phyloP scores from a whole-genome alignment of 768 basidiomycete species.

The Hygrocybe punicea region DNA sequence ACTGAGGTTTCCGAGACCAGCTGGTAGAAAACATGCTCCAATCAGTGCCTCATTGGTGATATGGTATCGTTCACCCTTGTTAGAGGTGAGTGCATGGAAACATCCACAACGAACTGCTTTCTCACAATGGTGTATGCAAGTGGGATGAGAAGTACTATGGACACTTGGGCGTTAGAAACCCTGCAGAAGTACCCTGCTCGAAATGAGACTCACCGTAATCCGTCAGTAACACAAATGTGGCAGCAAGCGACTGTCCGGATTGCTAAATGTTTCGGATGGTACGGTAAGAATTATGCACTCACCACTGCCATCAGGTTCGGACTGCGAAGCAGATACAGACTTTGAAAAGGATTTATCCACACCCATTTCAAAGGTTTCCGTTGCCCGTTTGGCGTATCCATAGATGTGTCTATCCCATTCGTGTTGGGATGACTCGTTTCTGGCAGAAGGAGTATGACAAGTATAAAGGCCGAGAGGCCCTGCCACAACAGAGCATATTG shows the following conservation, averaged over 20 bases:
- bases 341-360: slow-evolving; percentile 57
- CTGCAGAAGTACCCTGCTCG: slow-evolving; percentile 14
- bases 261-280: not conserved
- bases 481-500: slow-evolving; percentile 45
- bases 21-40: slow-evolving; percentile 58
- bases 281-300: slow-evolving; percentile 19
- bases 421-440: slow-evolving; percentile 65
- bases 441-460: slow-evolving; percentile 49
- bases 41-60: slow-evolving; percentile 56
- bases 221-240: slow-evolving; percentile 30
- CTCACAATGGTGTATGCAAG: slow-evolving; percentile 65
- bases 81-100: not conserved
- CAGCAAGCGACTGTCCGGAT: slow-evolving; percentile 29
- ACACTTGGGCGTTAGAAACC: not conserved
- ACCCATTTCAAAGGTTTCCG: slow-evolving; percentile 29
- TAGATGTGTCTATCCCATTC: slow-evolving; percentile 50
- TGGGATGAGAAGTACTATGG: slow-evolving; percentile 54
- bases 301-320: slow-evolving; percentile 59
- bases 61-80: slow-evolving; percentile 53
- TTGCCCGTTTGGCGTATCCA: slow-evolving; percentile 14
- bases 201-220: slow-evolving; percentile 40
- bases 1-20: slow-evolving; percentile 60
- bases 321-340: slow-evolving; percentile 51
- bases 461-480: slow-evolving; percentile 39
- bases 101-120: slow-evolving; percentile 1